Conservation (phyloP, 2,329 filamentous ascomycete species). For the Pochonia chlamydosporia region DNA sequence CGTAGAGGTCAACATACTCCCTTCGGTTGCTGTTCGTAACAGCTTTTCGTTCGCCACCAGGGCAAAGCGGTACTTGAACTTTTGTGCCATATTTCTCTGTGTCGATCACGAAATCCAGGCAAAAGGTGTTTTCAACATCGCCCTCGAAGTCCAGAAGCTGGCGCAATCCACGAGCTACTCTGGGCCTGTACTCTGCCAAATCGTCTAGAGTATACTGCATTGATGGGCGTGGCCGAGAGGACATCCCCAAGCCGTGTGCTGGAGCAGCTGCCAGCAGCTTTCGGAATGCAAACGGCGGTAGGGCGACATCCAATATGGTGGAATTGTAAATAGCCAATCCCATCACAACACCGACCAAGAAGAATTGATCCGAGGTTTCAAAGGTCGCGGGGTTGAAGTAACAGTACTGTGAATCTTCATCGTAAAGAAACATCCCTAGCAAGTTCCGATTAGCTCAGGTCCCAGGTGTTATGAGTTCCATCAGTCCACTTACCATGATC, state of each 20-base stretch:
- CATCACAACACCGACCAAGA: slow-evolving; percentile 80
- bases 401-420: slow-evolving; percentile 83
- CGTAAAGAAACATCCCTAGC: slow-evolving; percentile 82
- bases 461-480: not conserved
- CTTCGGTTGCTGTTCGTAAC: slow-evolving; percentile 81
- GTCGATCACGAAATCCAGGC: slow-evolving; percentile 74
- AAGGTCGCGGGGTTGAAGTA: slow-evolving; percentile 92
- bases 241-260: slow-evolving; percentile 45
- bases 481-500: slow-evolving; percentile 62
- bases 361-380: slow-evolving; percentile 88
- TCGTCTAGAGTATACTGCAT: slow-evolving; percentile 77
- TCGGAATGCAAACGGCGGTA: slow-evolving; percentile 84
- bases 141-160: slow-evolving; percentile 78
- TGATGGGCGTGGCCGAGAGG: slow-evolving; percentile 50
- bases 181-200: slow-evolving; percentile 73
- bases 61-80: slow-evolving; percentile 63
- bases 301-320: slow-evolving; percentile 80
- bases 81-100: slow-evolving; percentile 70
- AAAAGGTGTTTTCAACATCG: slow-evolving; percentile 74
- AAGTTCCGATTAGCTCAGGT: slow-evolving; percentile 9
- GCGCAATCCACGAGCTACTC: slow-evolving; percentile 67
- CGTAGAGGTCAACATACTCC: slow-evolving; percentile 83
- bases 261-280: slow-evolving; percentile 78
- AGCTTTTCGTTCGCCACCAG: slow-evolving; percentile 63
- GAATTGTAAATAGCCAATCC: slow-evolving; percentile 93